Evolutionary conservation across 1,284 basidiomycete genomes (phyloP).

Genomic region (Moesziomyces sp.): DNA sequence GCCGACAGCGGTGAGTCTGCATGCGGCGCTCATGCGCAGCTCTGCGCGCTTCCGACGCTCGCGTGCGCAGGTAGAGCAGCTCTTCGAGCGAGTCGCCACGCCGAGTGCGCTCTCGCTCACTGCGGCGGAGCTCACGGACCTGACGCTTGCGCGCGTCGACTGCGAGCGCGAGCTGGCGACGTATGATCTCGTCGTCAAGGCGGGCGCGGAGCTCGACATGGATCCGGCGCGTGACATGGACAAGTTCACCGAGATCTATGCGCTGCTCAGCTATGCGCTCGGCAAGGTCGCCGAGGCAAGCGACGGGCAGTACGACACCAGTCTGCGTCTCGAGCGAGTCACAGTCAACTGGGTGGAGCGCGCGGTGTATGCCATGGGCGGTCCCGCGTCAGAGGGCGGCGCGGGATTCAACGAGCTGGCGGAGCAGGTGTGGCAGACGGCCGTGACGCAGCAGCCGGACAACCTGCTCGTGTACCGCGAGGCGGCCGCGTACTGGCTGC

Average conservation of each 20-base stretch:
- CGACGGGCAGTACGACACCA: slow-evolving; percentile 28
- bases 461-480: slow-evolving; percentile 46
- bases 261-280: slow-evolving; percentile 47
- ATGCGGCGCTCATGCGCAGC: slow-evolving; percentile 52
- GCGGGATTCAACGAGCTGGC: slow-evolving; percentile 53
- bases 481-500: slow-evolving; percentile 52
- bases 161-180: slow-evolving; percentile 56
- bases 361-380: slow-evolving; percentile 41
- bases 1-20: slow-evolving; percentile 43
- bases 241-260: slow-evolving; percentile 60
- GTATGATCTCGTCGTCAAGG: slow-evolving; percentile 28
- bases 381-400: slow-evolving; percentile 40
- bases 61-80: slow-evolving; percentile 48
- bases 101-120: slow-evolving; percentile 29
- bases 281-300: slow-evolving; percentile 25
- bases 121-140: slow-evolving; percentile 40
- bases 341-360: slow-evolving; percentile 59
- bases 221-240: slow-evolving; percentile 51
- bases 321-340: slow-evolving; percentile 37
- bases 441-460: slow-evolving; percentile 42
- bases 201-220: slow-evolving; percentile 23
- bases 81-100: slow-evolving; percentile 38
- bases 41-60: slow-evolving; percentile 46
- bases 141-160: slow-evolving; percentile 61
- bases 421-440: slow-evolving; percentile 56